Evolutionary conservation across 805 yeast genomes (phyloP).

Genomic region (Clavispora carvajalis): DNA sequence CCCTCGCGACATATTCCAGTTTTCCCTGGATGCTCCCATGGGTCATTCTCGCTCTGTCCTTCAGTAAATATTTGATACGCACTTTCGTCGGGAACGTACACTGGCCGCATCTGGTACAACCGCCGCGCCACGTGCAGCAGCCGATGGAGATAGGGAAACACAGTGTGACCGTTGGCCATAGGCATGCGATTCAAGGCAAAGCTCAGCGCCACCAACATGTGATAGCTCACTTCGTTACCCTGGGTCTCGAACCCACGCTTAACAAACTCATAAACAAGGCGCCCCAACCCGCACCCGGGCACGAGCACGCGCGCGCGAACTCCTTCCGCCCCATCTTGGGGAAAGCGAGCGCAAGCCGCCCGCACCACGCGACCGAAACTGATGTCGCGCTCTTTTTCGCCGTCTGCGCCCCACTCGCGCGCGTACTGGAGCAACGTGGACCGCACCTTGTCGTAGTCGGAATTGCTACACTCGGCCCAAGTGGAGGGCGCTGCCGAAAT

Average conservation of each 20-base stretch:
- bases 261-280: slow-evolving; percentile 53
- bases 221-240: slow-evolving; percentile 64
- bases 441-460: slow-evolving; percentile 54
- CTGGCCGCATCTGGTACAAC: slow-evolving; percentile 44
- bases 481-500: slow-evolving; percentile 27
- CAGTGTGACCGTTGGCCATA: slow-evolving; percentile 31
- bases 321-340: slow-evolving; percentile 18
- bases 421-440: slow-evolving; percentile 51
- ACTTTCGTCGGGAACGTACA: slow-evolving; percentile 49
- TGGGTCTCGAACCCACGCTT: slow-evolving; percentile 53
- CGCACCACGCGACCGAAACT: slow-evolving; percentile 36
- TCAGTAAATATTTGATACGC: slow-evolving; percentile 35
- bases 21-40: too few species aligned
- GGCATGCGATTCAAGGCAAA: slow-evolving; percentile 46
- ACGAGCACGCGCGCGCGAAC: slow-evolving; percentile 39
- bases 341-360: slow-evolving; percentile 30
- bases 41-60: too few species aligned
- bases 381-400: slow-evolving; percentile 38
- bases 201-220: slow-evolving; percentile 55
- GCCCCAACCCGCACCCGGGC: slow-evolving; percentile 64
- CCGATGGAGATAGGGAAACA: slow-evolving; percentile 54
- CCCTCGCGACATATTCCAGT: too few species aligned
- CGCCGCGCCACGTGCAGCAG: slow-evolving; percentile 43
- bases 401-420: slow-evolving; percentile 61
- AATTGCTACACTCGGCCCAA: slow-evolving; percentile 39